Evolutionary conservation across 257 asterid genomes (phyloP).

Genomic region (Solanum acaule): DNA sequence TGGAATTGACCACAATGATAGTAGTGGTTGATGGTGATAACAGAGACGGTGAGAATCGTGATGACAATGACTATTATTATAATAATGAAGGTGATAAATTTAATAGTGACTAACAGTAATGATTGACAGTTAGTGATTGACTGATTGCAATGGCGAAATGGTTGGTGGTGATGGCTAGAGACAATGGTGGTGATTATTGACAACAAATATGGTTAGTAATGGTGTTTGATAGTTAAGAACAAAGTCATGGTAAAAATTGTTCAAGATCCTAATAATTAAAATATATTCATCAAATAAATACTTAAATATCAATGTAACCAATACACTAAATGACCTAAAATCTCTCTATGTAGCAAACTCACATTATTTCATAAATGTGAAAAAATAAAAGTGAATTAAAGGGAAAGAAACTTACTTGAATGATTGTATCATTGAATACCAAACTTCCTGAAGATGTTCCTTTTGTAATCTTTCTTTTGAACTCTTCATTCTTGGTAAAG

Average conservation of each 20-base stretch:
- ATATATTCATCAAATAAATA: background rate
- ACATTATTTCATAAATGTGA: background rate
- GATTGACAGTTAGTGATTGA: no score
- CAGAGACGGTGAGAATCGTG: no score
- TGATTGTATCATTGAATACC: conserved; percentile 57
- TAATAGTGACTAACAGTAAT: no score
- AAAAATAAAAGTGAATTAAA: background rate
- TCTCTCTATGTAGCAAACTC: background rate
- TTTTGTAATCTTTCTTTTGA: conserved; percentile 30
- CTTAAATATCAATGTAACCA: background rate
- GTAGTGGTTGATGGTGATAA: background rate
- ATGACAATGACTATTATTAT: no score
- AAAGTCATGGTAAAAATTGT: no score
- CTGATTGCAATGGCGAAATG: no score
- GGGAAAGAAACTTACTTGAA: conserved; percentile 42
- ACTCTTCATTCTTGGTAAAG: conserved; percentile 41
- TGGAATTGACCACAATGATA: no score
- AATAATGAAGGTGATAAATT: no score
- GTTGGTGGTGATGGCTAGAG: background rate
- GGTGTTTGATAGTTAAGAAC: background rate
- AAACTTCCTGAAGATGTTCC: conserved; percentile 66
- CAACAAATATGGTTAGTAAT: background rate
- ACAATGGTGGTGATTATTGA: no score
- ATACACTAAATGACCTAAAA: background rate
- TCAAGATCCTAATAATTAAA: background rate